phyloP scores from a whole-genome alignment of 1,284 basidiomycete genomes.

The Veloboletus limbatus region DNA sequence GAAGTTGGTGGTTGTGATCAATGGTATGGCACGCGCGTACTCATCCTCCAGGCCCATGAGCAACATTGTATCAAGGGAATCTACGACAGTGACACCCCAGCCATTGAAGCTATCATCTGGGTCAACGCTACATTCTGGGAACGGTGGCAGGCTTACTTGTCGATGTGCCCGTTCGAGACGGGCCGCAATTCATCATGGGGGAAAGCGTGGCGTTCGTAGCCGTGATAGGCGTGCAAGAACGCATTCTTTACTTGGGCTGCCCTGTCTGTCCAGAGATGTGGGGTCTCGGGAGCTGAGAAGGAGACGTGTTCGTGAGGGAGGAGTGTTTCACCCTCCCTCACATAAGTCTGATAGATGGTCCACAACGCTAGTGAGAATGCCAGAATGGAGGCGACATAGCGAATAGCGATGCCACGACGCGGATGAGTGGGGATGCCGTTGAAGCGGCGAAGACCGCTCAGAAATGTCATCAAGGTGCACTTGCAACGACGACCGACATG shows the following conservation, averaged over 20 bases:
- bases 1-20: slow-evolving; percentile 69
- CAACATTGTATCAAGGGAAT: slow-evolving; percentile 85
- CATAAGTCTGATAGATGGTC: slow-evolving; percentile 14
- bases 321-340: not conserved
- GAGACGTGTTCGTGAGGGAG: slow-evolving; percentile 16
- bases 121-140: not conserved
- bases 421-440: not conserved
- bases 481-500: no score
- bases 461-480: not conserved
- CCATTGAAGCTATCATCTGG: slow-evolving; percentile 59
- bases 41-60: slow-evolving; percentile 83
- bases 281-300: slow-evolving; percentile 26
- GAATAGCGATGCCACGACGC: slow-evolving; percentile 27
- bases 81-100: slow-evolving; percentile 85
- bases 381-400: slow-evolving; percentile 29
- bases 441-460: slow-evolving; percentile 1
- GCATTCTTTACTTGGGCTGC: slow-evolving; percentile 57
- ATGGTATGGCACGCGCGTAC: slow-evolving; percentile 69
- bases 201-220: slow-evolving; percentile 55
- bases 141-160: slow-evolving; percentile 62
- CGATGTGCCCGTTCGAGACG: slow-evolving; percentile 40
- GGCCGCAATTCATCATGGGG: slow-evolving; percentile 64
- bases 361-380: slow-evolving; percentile 23
- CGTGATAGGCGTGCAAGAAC: slow-evolving; percentile 62
- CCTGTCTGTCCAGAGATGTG: slow-evolving; percentile 48